These are phyloP conservation scores for Aspergillus steynii DNA, from an alignment of 495 filamentous ascomycete genomes.

Conservation along the genomic window DNA sequence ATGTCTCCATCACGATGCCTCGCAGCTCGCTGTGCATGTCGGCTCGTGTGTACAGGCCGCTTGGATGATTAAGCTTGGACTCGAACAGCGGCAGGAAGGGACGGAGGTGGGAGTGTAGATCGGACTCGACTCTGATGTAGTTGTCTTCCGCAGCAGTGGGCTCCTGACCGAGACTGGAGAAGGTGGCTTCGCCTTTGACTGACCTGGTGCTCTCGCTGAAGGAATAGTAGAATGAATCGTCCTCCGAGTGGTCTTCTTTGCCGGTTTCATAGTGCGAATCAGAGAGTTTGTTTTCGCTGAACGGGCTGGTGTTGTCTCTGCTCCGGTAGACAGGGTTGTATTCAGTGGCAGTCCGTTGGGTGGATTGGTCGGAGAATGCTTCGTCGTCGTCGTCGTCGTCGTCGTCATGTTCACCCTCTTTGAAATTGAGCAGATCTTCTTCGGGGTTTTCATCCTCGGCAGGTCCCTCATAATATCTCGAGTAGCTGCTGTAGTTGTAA, in stretches of 20 bases:
- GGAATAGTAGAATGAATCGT: background rate
- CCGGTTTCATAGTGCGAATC: background rate
- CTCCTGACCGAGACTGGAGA: background rate
- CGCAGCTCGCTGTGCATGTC: constrained; percentile 29
- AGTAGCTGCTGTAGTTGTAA: background rate
- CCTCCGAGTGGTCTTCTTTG: background rate
- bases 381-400: background rate
- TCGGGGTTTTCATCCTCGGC: background rate
- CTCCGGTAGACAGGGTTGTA: background rate
- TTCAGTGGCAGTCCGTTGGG: background rate
- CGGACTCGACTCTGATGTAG: background rate
- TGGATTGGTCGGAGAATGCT: background rate
- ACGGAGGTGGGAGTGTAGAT: constrained; percentile 8
- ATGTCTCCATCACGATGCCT: constrained; percentile 32
- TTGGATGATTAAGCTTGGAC: constrained; percentile 22
- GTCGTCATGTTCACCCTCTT: background rate
- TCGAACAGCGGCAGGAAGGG: constrained; percentile 30
- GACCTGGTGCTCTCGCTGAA: background rate
- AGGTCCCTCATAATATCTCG: background rate
- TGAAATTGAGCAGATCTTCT: background rate
- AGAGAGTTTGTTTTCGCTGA: background rate
- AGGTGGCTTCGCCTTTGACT: background rate
- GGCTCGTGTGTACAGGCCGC: constrained; percentile 25
- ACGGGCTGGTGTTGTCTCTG: background rate
- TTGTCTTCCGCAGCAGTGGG: background rate